Conservation (phyloP, 495 filamentous ascomycete species). For the Amphirosellinia nigrospora region DNA sequence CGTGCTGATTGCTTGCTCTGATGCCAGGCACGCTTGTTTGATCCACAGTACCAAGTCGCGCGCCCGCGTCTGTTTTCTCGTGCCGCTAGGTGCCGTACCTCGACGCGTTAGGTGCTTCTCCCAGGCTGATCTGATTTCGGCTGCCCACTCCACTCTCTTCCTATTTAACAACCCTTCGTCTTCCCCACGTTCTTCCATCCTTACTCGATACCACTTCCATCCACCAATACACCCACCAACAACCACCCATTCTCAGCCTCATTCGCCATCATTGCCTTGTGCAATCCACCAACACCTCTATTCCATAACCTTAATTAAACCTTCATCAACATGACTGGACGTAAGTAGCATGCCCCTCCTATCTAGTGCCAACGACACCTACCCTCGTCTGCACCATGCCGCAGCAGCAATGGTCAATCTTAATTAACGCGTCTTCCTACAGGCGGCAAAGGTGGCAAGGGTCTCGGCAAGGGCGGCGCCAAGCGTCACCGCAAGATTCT, state of each 20-base stretch:
- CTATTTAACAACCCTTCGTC: constrained; percentile 49
- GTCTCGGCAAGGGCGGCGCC: constrained; percentile 82
- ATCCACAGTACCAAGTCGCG: constrained; percentile 13
- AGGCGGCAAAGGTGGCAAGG: constrained; percentile 97
- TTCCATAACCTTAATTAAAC: constrained; percentile 34
- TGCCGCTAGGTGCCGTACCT: neutral
- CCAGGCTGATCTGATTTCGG: constrained; percentile 51
- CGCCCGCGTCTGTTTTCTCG: constrained; percentile 8
- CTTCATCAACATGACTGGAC: constrained; percentile 85
- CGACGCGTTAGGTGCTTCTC: neutral
- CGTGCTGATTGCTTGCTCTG: constrained; percentile 17
- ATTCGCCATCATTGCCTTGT: constrained; percentile 44
- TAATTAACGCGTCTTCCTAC: constrained; percentile 38
- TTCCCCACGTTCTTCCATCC: constrained; percentile 55
- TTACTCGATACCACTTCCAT: constrained; percentile 35
- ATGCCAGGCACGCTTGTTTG: constrained; percentile 14
- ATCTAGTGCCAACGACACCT: neutral
- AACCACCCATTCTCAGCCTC: constrained; percentile 49
- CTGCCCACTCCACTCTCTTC: constrained; percentile 38
- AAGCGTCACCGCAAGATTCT: constrained; percentile 99
- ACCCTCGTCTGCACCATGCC: constrained; percentile 24
- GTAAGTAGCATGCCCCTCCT: constrained; percentile 64
- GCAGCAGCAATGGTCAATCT: constrained; percentile 32
- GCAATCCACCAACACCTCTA: constrained; percentile 36
- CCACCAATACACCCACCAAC: constrained; percentile 37